Evolutionary conservation across 805 yeast genomes (phyloP).

Genomic region (Kluyveromyces lactis): DNA sequence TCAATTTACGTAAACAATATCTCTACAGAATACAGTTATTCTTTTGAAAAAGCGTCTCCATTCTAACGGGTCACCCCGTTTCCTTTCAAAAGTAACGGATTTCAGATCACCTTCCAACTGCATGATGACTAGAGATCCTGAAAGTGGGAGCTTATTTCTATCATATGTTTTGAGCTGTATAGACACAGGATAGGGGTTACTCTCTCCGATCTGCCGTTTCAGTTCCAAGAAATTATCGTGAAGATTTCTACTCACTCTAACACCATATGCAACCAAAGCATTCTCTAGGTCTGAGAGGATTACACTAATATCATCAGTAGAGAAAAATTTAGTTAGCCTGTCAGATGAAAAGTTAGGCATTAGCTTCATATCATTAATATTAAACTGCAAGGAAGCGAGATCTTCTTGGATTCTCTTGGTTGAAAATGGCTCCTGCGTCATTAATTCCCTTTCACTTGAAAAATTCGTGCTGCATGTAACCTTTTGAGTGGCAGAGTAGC

Average conservation of each 20-base stretch:
- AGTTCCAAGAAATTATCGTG: conserved; percentile 14
- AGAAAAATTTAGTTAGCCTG: conserved; percentile 25
- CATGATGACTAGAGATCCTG: conserved; percentile 40
- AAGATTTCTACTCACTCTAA: conserved; percentile 21
- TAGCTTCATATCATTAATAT: conserved; percentile 4
- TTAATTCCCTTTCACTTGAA: conserved; percentile 5
- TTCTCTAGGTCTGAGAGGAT: conserved; percentile 25
- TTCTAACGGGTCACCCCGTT: conserved; percentile 62
- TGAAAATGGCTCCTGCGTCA: conserved; percentile 19
- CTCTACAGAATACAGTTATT: conserved; percentile 48
- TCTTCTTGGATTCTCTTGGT: conserved; percentile 18
- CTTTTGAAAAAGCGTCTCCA: conserved; percentile 63
- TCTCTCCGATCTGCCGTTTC: conserved; percentile 7
- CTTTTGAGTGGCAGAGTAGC: conserved; percentile 17
- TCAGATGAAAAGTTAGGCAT: conserved; percentile 16
- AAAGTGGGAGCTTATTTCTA: conserved; percentile 35
- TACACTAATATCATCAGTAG: conserved; percentile 18
- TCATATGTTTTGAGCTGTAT: conserved; percentile 36
- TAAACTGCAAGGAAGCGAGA: conserved; percentile 22
- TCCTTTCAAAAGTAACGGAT: conserved; percentile 46
- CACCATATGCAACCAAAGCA: conserved; percentile 18
- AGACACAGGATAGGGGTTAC: conserved; percentile 31
- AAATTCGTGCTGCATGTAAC: conserved; percentile 8
- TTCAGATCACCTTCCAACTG: conserved; percentile 34
- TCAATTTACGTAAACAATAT: conserved; percentile 35